Evolutionary conservation across 257 asterid species (phyloP).

Genomic region (Cruciata laevipes): DNA sequence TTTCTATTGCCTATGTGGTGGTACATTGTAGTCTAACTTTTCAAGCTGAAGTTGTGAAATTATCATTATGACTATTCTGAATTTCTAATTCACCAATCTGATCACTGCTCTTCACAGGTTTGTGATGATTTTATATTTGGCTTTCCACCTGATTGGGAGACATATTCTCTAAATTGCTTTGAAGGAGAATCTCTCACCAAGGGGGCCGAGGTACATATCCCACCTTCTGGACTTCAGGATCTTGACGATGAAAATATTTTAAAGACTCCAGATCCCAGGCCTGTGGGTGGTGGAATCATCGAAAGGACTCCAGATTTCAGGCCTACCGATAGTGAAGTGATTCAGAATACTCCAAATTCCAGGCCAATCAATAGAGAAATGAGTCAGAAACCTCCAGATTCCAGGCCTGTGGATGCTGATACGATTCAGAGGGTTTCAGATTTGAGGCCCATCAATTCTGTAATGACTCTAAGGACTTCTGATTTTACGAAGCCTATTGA

Average conservation of each 20-base stretch:
- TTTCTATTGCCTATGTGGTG: neutral
- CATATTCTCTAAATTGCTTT: constrained; percentile 28
- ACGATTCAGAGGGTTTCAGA: neutral
- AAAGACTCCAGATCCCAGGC: neutral
- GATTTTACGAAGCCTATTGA: neutral
- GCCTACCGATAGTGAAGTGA: neutral
- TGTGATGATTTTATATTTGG: constrained; percentile 52
- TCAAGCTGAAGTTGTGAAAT: neutral
- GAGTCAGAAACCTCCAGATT: neutral
- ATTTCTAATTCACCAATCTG: neutral
- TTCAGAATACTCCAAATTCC: neutral
- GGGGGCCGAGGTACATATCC: constrained; percentile 15
- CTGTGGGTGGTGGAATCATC: neutral
- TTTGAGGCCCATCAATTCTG: too few relatives aligned
- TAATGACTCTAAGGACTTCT: neutral
- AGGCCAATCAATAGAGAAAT: neutral
- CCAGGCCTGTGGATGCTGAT: too few relatives aligned
- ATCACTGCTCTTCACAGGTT: constrained; percentile 37
- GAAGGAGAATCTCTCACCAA: constrained; percentile 26
- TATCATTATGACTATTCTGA: neutral
- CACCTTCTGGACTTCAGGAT: constrained; percentile 6
- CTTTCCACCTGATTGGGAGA: constrained; percentile 76
- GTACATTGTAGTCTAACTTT: neutral
- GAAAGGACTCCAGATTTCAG: neutral
- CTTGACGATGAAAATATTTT: neutral